Evolutionary conservation across 176 grass and related monocot species (phyloP).

Genomic region (Lolium multiflorum): DNA sequence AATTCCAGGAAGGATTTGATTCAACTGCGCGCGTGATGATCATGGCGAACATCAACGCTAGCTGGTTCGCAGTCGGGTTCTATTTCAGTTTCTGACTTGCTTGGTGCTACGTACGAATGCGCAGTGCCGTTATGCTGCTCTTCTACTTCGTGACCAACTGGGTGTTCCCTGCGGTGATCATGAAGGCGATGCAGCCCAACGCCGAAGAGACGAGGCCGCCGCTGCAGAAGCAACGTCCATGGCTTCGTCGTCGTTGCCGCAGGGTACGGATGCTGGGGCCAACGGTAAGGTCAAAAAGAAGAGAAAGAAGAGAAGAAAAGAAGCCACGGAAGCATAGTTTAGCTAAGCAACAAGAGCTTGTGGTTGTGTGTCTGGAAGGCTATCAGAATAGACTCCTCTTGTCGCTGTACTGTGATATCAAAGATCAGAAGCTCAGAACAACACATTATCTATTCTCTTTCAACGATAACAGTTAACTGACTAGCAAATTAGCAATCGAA

Average conservation of each 20-base stretch:
- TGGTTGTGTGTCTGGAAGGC: background rate
- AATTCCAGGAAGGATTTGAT: too few species aligned
- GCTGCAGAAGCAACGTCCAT: constrained; percentile 21
- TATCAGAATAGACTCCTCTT: background rate
- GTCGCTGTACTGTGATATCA: background rate
- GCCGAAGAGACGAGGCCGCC: constrained; percentile 20
- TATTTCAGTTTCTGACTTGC: too few species aligned
- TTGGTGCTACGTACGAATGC: background rate
- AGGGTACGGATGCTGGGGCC: background rate
- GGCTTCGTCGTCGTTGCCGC: background rate
- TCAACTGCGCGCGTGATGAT: too few species aligned
- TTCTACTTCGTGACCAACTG: constrained; percentile 61
- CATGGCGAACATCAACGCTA: too few species aligned
- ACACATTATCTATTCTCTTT: background rate
- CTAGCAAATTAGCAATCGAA: background rate
- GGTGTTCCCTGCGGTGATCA: constrained; percentile 53
- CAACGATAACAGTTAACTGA: background rate
- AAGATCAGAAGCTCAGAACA: background rate
- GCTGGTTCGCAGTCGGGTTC: background rate
- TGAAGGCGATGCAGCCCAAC: constrained; percentile 32
- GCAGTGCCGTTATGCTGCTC: constrained; percentile 52
- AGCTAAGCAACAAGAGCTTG: background rate
- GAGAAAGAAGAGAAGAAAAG: constrained; percentile 50
- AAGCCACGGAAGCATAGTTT: constrained; percentile 23
- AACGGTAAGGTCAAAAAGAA: constrained; percentile 29